These are phyloP conservation scores for Cyberlindnera sargentensis DNA, from an alignment of 805 yeast species.

Conservation along the genomic window DNA sequence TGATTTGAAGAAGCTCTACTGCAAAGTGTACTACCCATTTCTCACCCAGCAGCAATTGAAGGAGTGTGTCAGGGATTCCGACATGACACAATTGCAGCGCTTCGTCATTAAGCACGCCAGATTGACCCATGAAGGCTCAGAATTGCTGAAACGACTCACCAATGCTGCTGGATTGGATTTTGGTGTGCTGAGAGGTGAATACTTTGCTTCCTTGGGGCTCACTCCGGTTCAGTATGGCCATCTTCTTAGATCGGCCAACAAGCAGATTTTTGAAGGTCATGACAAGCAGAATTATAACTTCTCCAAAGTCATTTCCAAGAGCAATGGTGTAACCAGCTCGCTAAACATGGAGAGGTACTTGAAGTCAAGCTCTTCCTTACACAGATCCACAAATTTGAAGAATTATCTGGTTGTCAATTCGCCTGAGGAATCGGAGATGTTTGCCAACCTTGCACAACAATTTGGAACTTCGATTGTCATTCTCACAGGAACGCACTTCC, in stretches of 20 bases:
- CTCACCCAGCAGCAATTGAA: slow-evolving; percentile 9
- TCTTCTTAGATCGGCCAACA: slow-evolving; percentile 7
- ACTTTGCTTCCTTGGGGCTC: slow-evolving; percentile 15
- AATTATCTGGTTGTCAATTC: slow-evolving; percentile 18
- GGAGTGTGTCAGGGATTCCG: slow-evolving; percentile 7
- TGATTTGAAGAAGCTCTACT: slow-evolving; percentile 10
- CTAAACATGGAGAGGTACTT: slow-evolving; percentile 8
- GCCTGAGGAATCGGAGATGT: slow-evolving; percentile 17
- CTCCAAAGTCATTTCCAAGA: slow-evolving; percentile 8
- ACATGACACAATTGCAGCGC: not conserved
- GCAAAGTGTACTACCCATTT: slow-evolving; percentile 17
- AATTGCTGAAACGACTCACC: slow-evolving; percentile 5
- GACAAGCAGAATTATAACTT: slow-evolving; percentile 6
- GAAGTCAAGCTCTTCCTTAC: slow-evolving; percentile 5
- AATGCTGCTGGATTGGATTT: slow-evolving; percentile 8
- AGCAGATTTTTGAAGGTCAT: slow-evolving; percentile 10
- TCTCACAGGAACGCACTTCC: slow-evolving; percentile 12
- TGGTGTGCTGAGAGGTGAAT: slow-evolving; percentile 18
- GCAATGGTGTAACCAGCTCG: slow-evolving; percentile 1
- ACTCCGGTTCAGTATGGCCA: slow-evolving; percentile 6
- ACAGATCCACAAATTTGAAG: slow-evolving; percentile 5
- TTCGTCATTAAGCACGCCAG: slow-evolving; percentile 5
- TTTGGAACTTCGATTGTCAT: slow-evolving; percentile 15
- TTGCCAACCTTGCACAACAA: slow-evolving; percentile 12
- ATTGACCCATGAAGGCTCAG: slow-evolving; percentile 3